Evolutionary conservation across 2,329 filamentous ascomycete genomes (phyloP).

Genomic region (Saccharata proteae): DNA sequence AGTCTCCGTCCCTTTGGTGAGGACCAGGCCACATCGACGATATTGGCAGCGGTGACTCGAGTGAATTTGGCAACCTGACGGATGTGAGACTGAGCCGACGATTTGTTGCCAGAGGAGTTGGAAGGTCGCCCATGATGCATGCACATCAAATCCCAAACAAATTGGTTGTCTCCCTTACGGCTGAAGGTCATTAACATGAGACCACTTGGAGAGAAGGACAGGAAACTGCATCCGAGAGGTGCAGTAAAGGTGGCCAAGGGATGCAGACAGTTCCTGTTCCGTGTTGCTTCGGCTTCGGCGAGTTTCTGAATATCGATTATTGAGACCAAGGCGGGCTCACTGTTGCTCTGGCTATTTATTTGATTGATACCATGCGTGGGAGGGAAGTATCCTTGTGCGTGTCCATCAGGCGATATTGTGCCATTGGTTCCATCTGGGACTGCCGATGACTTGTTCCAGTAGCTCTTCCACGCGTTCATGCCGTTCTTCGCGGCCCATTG

Average conservation of each 20-base stretch:
- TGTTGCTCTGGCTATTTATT: constrained; percentile 39
- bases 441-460: constrained; percentile 49
- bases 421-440: constrained; percentile 9
- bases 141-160: constrained; percentile 67
- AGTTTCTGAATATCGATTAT: constrained; percentile 59
- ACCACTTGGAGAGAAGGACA: constrained; percentile 66
- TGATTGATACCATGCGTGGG: constrained; percentile 60
- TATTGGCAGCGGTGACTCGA: constrained; percentile 79
- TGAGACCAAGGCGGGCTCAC: constrained; percentile 61
- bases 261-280: constrained; percentile 39
- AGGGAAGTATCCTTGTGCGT: constrained; percentile 49
- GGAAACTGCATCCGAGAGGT: constrained; percentile 64
- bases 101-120: constrained; percentile 18
- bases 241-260: constrained; percentile 60
- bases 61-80: constrained; percentile 81
- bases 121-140: too few species aligned
- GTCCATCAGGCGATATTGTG: constrained; percentile 7
- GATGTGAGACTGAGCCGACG: constrained; percentile 33
- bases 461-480: constrained; percentile 65
- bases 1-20: constrained; percentile 68
- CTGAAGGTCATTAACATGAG: constrained; percentile 67
- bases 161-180: constrained; percentile 72
- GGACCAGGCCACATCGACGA: constrained; percentile 84
- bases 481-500: constrained; percentile 69
- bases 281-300: constrained; percentile 33